Evolutionary conservation across 129 eudicot species (phyloP), one percentile per base, ranked within the genome.

Genomic region (Flaveria ramosissima): DNA sequence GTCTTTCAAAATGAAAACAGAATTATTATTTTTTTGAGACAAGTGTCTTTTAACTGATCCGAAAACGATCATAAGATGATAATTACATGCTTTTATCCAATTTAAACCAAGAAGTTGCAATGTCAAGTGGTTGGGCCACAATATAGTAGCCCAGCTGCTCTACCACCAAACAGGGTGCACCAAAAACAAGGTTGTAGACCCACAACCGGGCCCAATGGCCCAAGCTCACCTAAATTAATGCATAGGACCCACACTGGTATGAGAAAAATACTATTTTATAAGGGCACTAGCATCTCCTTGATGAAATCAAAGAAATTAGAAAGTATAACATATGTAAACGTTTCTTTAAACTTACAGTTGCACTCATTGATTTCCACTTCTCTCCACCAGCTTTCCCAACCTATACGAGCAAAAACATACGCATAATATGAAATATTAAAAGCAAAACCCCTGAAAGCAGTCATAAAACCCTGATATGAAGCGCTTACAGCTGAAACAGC

Each of bases 361-460:
- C 88, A 79, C 48, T 68, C 88, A 93, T 1, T 32, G 98, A 90
- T 83, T 87, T 90, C 98, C 98, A 93, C 84, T 87, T 93, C 80
- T 84, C 96, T 71, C 98, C 98, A 47, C 97, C 92, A 89, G 97
- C 98, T 87, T 93, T 93, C 30, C 98, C 98, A 20, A 93, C 97
- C 98, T 92, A 57, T 66, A 76, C 63, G 71, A 65, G 15, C 72
- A 74, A 78, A 24, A 19, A 68, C n/a, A 47, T 3, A 27, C 59
- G 69, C 16, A 70, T 71, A 72, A 64, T 20, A 63, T 30, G 63
- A 36, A 45, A 30, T 52, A 26, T n/a, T 16, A 30, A 55, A 70
- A 52, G n/a, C 0, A 17, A 32, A 72, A 67, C 42, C 21, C 9
- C 13, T 20, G 30, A 70, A 32, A 23, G 27, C 61, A 50, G 15